These are phyloP conservation scores for Scleroderma citrinum DNA, from an alignment of 768 basidiomycete species.

Conservation along the genomic window DNA sequence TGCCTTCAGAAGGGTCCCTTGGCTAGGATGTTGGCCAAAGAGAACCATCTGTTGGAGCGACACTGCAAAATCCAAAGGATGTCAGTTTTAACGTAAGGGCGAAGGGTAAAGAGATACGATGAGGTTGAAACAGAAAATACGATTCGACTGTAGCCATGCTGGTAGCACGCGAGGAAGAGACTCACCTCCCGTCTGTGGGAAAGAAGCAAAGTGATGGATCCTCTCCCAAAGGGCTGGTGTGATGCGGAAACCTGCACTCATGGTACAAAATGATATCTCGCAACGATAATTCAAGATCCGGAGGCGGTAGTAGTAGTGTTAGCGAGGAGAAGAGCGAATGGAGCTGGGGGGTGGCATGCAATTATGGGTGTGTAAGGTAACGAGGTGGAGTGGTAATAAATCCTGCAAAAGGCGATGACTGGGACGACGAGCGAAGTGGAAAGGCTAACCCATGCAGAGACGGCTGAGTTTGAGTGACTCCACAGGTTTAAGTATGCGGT, in stretches of 20 bases:
- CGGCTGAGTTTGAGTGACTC: neutral
- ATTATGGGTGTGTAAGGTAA: neutral
- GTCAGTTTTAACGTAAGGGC: constrained; percentile 6
- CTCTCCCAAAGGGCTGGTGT: constrained; percentile 78
- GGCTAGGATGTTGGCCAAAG: constrained; percentile 93
- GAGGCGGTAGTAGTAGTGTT: neutral
- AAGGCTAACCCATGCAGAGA: neutral
- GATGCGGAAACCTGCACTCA: constrained; percentile 58
- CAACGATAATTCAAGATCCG: neutral
- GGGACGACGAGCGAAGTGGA: neutral
- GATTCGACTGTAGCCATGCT: too few species aligned
- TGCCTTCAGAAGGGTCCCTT: constrained; percentile 90
- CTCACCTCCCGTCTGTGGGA: constrained; percentile 88
- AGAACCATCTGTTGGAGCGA: constrained; percentile 97
- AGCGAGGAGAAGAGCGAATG: neutral
- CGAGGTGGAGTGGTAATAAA: neutral
- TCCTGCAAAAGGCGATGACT: neutral
- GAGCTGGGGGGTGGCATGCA: neutral
- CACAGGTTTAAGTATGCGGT: neutral
- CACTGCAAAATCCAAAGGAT: constrained; percentile 40
- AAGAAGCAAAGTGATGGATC: constrained; percentile 86
- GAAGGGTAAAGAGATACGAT: neutral
- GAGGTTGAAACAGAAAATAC: too few species aligned
- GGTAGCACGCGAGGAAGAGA: neutral
- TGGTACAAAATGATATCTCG: constrained; percentile 8